phyloP scores from a whole-genome alignment of 1,139 yeast genomes.

The Ogataea hybrid region DNA sequence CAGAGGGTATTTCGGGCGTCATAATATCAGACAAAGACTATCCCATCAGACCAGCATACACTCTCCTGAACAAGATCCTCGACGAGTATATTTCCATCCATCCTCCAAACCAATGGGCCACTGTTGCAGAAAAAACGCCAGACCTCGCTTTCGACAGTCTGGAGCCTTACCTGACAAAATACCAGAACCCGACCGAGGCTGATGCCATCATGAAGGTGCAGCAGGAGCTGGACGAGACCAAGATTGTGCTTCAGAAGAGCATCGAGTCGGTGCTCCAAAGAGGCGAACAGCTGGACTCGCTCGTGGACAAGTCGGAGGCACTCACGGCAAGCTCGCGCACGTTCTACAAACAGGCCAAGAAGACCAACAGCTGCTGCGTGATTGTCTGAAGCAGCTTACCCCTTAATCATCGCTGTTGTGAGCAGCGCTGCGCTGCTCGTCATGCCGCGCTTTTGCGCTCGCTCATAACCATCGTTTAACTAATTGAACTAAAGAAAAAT shows the following conservation, averaged over 20 bases:
- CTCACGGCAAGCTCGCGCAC: constrained; percentile 83
- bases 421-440: too few species aligned
- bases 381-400: constrained; percentile 47
- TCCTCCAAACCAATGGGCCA: constrained; percentile 71
- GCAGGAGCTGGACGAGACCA: constrained; percentile 96
- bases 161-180: constrained; percentile 69
- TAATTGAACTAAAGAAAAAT: constrained; percentile 3
- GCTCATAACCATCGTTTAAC: constrained; percentile 6
- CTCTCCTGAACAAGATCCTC: constrained; percentile 82
- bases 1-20: constrained; percentile 94
- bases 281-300: constrained; percentile 91
- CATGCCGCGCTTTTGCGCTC: neutral
- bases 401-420: too few species aligned
- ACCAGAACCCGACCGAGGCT: constrained; percentile 97
- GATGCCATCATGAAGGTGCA: constrained; percentile 97
- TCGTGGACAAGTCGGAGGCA: constrained; percentile 95
- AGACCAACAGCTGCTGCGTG: constrained; percentile 94
- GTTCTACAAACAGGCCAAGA: constrained; percentile 97
- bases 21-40: constrained; percentile 91
- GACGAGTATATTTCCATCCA: constrained; percentile 88
- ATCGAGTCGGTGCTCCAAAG: constrained; percentile 92
- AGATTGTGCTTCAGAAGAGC: constrained; percentile 92
- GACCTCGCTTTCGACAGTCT: constrained; percentile 58
- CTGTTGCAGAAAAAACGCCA: constrained; percentile 48
- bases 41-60: constrained; percentile 97